Base-by-base conservation (phyloP, 352 stramenopile species). In the Halophytophthora polymorphica region DNA sequence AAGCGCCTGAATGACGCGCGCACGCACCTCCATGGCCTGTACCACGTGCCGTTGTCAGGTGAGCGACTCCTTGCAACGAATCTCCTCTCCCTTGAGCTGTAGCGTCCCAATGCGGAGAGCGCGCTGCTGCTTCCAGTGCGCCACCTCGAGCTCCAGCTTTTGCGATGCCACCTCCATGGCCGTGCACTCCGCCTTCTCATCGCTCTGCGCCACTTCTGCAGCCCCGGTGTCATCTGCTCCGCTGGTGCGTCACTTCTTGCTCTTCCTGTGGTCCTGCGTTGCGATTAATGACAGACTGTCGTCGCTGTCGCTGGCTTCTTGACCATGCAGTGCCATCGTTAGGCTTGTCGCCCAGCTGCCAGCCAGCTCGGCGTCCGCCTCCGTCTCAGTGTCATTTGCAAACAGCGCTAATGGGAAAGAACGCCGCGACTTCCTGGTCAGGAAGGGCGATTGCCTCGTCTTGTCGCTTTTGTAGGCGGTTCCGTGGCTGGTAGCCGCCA, bases 41-140 rank as follows among this genome's bases (percentile, higher is more conserved):
- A 55, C 44, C 23, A 64, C n/a, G 14, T 60, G 61, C 19, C 50
- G 49, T 29, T 63, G 47, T 11, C 45, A 56, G 3, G 56, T 70
- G 0, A 45, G 54, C 22, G 41, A n/a, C 38, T 70, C 61, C 15
- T 63, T 66, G n/a, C 55, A 34, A 1, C 41, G 39, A 5, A 70
- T 70, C 37, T 66, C 61, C 36, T 66, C 56, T 2, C 43, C 38
- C 49, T 70, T 66, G 13, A 63, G 56, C 52, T 53, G 29, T 44
- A 70, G 37, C 38, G 25, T 45, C 28, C 61, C 56, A 6, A 13
- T 33, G n/a, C 52, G 23, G 33, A 66, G 46, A 13, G 31, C 25
- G 14, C 64, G 51, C n/a, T 66, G 56, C 34, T 55, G 56, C 23
- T 66, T 70, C 61, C 61, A 70, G 23, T 66, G 57, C 17, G 13